Evolutionary conservation across 1,284 basidiomycete genomes (phyloP), one percentile per base, ranked within the genome.

Genomic region (Cutaneotrichosporon cavernicola): DNA sequence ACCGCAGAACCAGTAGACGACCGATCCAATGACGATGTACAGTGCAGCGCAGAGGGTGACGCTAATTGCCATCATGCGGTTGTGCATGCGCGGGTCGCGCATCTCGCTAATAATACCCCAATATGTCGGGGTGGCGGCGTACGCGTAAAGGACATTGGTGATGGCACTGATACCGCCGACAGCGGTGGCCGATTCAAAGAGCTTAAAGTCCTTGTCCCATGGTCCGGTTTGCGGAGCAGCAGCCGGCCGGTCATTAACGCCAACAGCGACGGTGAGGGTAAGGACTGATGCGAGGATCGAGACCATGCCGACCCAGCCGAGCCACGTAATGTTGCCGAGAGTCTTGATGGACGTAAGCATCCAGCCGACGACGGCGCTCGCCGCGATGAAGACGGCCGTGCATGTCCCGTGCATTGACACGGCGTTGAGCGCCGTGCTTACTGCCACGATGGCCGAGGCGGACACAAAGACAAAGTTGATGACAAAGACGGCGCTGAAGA

Each of bases 341-440:
- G 76, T 80, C 34, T 75, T 76, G 49, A 81, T 70, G 10, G 72
- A 72, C 9, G 74, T 66, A 49, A 81, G 63, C 31, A 70, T 18
- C 57, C 70, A 72, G 18, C 70, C 69, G 26, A 68, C 60, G 61
- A 78, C 56, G 14, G 72, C 67, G 5, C 71, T 71, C 21, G 80
- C 73, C 21, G 72, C 71, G 18, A 75, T 71, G 30, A 78, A 80
- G 26, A 73, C 72, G 56, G 77, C 75, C 1, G 79, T 80, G 65
- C 80, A 81, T 0, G 74, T 70, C 4, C 67, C 77, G 68, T 81
- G 76, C 3, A 75, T 69, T 1, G 56, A 55, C 14, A 82, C 68
- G 26, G 81, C 76, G 72, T 82, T 82, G 51, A 82, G 69, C 0
- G 80, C 78, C 57, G 79, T 76, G 5, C 79, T 75, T 38, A 80